Base-by-base conservation (phyloP, 352 stramenopile species). In the Pythium sukuiense region DNA sequence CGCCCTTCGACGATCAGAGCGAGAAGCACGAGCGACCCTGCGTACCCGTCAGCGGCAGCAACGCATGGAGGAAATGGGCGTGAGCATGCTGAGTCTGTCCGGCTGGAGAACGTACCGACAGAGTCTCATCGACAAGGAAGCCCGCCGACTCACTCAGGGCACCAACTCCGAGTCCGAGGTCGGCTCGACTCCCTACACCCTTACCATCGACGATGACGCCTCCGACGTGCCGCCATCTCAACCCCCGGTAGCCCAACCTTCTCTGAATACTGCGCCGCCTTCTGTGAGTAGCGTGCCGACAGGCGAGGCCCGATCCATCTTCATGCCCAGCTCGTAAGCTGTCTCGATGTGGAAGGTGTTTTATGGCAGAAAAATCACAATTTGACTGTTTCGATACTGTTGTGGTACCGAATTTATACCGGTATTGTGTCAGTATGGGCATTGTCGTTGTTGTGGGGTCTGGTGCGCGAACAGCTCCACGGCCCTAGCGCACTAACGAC, bases 41-140 rank as follows among this genome's bases (percentile, higher is more conserved):
- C 63, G 63, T 3, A 30, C 32, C 3, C 43, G 46, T 13, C 63
- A 63, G 20, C 63, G 57, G 0, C 56, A 37, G 26, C 46, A 65
- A 29, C 49, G 56, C 9, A 8, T 61, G 24, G 49, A 43, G 12
- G 63, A 61, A 27, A 41, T 57, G 3, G 57, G 50, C 14, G 48
- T 63, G 6, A 60, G 57, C 20, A 58, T 58, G 39, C 57, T 70
- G 12, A 70, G 29, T 46, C 35, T 70, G 13, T 61, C 63, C 1
- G 63, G 56, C 0, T 70, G 63, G 63, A 49, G 60, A 45, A 70
- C n/a, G 1, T 61, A 65, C 27, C 46, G 63, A 39, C 35, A 70
- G 33, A 70, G 57, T 16, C n/a, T 59, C 20, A 70, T 70, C n/a
- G 63, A 65, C 27, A 70, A 70, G 43, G 63, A 70, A 20, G 64